Conservation (phyloP, 2,329 filamentous ascomycete genomes). For the Cladosporium sp. region DNA sequence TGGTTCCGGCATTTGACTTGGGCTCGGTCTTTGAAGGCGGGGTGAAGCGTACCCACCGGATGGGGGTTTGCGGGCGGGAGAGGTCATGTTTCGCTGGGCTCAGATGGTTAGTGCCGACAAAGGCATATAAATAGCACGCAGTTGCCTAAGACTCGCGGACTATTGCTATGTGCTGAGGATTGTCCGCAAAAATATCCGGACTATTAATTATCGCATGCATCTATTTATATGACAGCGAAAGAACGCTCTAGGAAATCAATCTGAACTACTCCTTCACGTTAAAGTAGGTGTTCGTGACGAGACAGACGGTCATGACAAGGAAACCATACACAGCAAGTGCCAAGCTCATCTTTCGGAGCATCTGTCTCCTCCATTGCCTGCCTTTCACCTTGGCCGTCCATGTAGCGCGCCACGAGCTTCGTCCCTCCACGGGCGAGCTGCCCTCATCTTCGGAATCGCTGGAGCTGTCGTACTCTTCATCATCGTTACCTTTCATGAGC, state of each 20-base stretch:
- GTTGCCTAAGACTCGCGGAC: too few relatives aligned
- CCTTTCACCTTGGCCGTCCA: slow-evolving; percentile 33
- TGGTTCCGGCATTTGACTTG: too few relatives aligned
- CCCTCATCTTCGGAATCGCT: slow-evolving; percentile 45
- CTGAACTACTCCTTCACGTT: slow-evolving; percentile 52
- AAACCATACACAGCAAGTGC: slow-evolving; percentile 75
- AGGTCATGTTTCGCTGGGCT: too few relatives aligned
- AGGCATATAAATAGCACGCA: too few relatives aligned
- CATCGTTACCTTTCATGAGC: slow-evolving; percentile 85
- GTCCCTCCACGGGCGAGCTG: slow-evolving; percentile 39
- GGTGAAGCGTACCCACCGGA: too few relatives aligned
- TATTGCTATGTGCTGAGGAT: too few relatives aligned
- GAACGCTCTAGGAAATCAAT: neutral
- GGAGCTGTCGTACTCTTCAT: slow-evolving; percentile 58
- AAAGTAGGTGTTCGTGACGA: slow-evolving; percentile 81
- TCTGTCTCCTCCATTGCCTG: slow-evolving; percentile 53
- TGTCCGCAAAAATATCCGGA: too few relatives aligned
- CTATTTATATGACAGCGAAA: neutral
- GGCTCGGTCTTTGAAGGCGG: too few relatives aligned
- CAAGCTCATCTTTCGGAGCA: slow-evolving; percentile 66
- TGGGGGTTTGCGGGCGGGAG: too few relatives aligned
- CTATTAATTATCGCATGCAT: neutral
- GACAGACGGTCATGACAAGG: slow-evolving; percentile 81
- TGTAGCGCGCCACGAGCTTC: slow-evolving; percentile 48
- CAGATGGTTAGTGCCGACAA: too few relatives aligned